Conservation (phyloP, 1,139 yeast species). For the Hansenula anomala region DNA sequence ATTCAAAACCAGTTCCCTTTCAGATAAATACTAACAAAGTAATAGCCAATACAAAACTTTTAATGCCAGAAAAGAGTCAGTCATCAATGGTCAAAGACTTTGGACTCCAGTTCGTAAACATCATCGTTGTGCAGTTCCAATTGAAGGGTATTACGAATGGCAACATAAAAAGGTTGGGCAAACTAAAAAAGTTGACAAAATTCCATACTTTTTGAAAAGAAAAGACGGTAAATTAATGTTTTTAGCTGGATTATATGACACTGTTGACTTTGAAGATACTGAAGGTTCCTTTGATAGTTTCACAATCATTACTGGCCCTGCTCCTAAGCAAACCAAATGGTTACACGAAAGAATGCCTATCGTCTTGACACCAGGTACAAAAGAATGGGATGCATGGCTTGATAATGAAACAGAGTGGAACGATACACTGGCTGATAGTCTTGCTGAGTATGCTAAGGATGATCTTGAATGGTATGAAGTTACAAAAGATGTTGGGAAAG, state of each 20-base stretch:
- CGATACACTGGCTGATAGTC: slow-evolving; percentile 31
- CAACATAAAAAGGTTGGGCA: slow-evolving; percentile 25
- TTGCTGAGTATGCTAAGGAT: slow-evolving; percentile 37
- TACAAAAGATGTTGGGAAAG: slow-evolving; percentile 59
- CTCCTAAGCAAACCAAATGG: slow-evolving; percentile 58
- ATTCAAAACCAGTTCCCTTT: background rate
- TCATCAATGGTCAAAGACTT: slow-evolving; percentile 36
- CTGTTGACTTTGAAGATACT: slow-evolving; percentile 26
- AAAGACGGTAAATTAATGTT: slow-evolving; percentile 48
- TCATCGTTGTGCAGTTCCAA: slow-evolving; percentile 65
- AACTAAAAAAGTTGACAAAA: slow-evolving; percentile 31
- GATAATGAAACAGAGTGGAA: slow-evolving; percentile 35
- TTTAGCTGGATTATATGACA: slow-evolving; percentile 63
- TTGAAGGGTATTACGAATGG: slow-evolving; percentile 91
- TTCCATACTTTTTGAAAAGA: slow-evolving; percentile 64
- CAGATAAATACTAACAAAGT: too few relatives aligned
- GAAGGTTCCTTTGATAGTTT: slow-evolving; percentile 42
- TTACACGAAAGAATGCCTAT: slow-evolving; percentile 78
- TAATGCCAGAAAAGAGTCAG: slow-evolving; percentile 61
- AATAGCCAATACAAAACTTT: slow-evolving; percentile 38
- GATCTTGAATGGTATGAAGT: slow-evolving; percentile 53
- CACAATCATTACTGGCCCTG: slow-evolving; percentile 72
- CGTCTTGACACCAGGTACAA: slow-evolving; percentile 51
- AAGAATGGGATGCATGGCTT: slow-evolving; percentile 62
- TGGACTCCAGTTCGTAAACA: slow-evolving; percentile 45